Evolutionary conservation across 345 rosid genomes (phyloP), one percentile per base, ranked within the genome.

Genomic region (Citropsis articulata): DNA sequence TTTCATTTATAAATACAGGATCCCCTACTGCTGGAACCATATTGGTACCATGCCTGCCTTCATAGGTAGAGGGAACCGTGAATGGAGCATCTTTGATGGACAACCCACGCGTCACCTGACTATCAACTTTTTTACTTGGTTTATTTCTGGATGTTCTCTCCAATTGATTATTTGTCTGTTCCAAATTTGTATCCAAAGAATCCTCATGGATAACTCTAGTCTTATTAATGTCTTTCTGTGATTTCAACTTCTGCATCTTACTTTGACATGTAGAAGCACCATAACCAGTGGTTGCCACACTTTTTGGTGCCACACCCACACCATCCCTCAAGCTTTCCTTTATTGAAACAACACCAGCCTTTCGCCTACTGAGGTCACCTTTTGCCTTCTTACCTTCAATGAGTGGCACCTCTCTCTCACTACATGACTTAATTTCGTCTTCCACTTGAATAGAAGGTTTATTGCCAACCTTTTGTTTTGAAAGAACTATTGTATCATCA

Each of bases 321-420:
- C 82, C 79, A 57, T 75, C 78, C 75, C 76, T 69, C 71, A 79
- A 69, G 50, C 82, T 85, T 68, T 83, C 81, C 73, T 78, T 84
- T 16, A 21, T 45, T 40, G 73, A 33, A 76, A 56, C 70, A 78
- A 78, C 69, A 55, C 53, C 40, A 27, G 42, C 40, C 38, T 72
- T 53, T 73, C 75, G 79, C 71, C 80, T 72, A 56, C 77, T 79
- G 81, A 77, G 75, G 19, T 68, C 56, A 36, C 78, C 71, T 69
- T 78, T 90, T 59, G 84, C 84, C 79, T 81, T 86, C 84, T 86
- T 87, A 45, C 45, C 78, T 84, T 85, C 76, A 66, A 55, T 6
- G 24, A 69, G 79, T 56, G 71, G 75, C 77, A 80, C 87, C 62
- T 75, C 83, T 83, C 85, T 85, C 77, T 67, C 63, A 69, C 33